Conservation (phyloP, 768 basidiomycete genomes). For the Amanita pallidorosea region DNA sequence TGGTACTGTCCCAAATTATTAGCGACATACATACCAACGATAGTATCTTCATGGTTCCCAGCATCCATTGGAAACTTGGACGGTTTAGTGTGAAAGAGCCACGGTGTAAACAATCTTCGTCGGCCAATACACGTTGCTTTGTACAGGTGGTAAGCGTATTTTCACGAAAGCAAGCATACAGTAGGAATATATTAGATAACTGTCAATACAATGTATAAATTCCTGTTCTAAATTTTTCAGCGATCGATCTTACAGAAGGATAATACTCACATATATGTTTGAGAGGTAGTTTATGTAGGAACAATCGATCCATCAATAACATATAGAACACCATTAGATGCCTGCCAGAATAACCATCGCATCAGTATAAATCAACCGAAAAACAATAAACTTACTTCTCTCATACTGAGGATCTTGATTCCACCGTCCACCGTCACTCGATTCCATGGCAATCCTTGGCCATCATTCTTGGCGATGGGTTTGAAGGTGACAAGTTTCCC, state of each 20-base stretch:
- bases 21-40: too few species aligned
- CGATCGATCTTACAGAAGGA: not conserved
- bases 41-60: too few species aligned
- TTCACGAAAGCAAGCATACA: conserved; percentile 3
- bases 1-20: too few species aligned
- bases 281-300: not conserved
- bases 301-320: conserved; percentile 43
- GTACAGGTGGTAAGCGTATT: too few species aligned
- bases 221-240: not conserved
- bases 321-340: conserved; percentile 43
- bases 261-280: not conserved
- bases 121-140: too few species aligned
- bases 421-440: conserved; percentile 45
- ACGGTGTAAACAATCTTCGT: too few species aligned
- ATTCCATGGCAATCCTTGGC: conserved; percentile 41
- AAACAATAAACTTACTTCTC: conserved; percentile 36
- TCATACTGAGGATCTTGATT: conserved; percentile 44
- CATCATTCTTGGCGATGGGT: conserved; percentile 21
- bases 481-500: conserved; percentile 49
- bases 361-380: not conserved
- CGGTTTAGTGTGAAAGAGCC: too few species aligned
- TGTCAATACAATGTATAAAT: not conserved
- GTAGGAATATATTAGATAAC: not conserved
- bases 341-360: not conserved
- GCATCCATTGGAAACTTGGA: too few species aligned